Percentiles rank a stretch among this genome's conserved stretches.
phyloP scores from a whole-genome alignment of 805 yeast genomes.

The Monosporozyma yasuniensis region DNA sequence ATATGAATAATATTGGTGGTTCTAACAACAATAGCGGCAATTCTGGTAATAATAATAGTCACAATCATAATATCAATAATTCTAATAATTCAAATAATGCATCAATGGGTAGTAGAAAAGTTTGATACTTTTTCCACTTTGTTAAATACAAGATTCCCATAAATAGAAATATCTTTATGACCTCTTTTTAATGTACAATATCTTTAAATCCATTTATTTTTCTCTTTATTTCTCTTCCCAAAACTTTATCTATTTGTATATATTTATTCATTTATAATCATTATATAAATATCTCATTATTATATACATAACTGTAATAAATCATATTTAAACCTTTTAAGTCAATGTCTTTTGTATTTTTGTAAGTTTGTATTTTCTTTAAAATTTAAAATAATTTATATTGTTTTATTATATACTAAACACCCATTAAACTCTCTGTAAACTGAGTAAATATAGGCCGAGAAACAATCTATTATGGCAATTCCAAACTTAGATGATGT shows the following conservation, averaged over 20 bases:
- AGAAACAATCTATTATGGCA: background rate
- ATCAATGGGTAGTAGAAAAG: slow-evolving; percentile 22
- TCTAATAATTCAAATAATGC: background rate
- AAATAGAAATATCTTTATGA: background rate
- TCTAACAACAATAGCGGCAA: background rate
- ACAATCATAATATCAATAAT: background rate
- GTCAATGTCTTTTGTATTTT: background rate
- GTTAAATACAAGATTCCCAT: background rate
- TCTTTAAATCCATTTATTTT: background rate
- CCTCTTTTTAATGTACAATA: slow-evolving; percentile 1
- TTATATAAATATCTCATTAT: background rate
- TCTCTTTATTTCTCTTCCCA: background rate
- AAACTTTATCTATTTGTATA: background rate
- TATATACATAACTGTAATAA: background rate
- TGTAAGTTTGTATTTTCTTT: background rate
- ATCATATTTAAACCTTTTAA: background rate
- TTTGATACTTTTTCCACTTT: slow-evolving; percentile 13
- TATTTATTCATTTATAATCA: background rate
- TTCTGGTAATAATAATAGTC: background rate
- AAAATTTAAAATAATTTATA: background rate
- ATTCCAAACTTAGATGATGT: background rate
- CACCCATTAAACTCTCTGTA: no score
- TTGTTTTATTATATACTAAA: no score
- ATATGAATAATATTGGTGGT: background rate
- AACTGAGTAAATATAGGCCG: background rate